Base-by-base conservation (phyloP, 2,329 filamentous ascomycete genomes). In the Colletotrichum spinosum region DNA sequence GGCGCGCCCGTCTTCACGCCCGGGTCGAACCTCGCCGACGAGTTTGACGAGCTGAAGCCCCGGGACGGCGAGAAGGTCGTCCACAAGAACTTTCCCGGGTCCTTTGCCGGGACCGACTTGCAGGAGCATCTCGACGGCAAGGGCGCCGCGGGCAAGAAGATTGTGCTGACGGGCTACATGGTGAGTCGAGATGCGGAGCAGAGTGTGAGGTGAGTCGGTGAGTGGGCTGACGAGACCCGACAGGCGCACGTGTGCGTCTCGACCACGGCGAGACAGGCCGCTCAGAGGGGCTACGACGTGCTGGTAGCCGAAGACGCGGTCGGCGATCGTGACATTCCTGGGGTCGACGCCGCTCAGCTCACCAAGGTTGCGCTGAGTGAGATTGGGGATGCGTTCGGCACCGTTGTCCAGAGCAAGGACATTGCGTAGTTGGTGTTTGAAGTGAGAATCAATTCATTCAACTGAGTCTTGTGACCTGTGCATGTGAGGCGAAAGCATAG, bases 1-100 rank as follows among this genome's bases (percentile, higher is more conserved):
- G 88, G 86, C 2, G 86, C 89, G 0, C 89, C 89, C 0, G 80
- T 92, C 4, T 92, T 92, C 75, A 92, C 89, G 0, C 86, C 87
- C 0, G 80, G 79, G 4, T 91, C 88, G 0, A 71, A 79, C 5
- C 78, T 92, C 6, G 88, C 86, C 0, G 78, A 86, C 42, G 86
- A 88, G 66, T 90, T 91, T 67, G 78, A 83, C 0, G 88, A 90
- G 69, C 75, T 92, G 45, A 81, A 77, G 35, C 84, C 89, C 0
- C 73, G 78, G 67, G 74, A 80, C 71, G 82, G 62, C 8, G 90
- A 92, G 74, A 85, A 85, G 71, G 74, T 87, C 1, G 78, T 92
- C 17, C 71, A 73, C 50, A 92, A 92, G 77, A 74, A 83, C 15
- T 80, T 83, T 41, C 87, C 89, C 0, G 85, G 84, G 11, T 81